These are phyloP conservation scores for Thalassiosira profunda DNA, from an alignment of 108 stramenopile genomes.

Conservation along the genomic window DNA sequence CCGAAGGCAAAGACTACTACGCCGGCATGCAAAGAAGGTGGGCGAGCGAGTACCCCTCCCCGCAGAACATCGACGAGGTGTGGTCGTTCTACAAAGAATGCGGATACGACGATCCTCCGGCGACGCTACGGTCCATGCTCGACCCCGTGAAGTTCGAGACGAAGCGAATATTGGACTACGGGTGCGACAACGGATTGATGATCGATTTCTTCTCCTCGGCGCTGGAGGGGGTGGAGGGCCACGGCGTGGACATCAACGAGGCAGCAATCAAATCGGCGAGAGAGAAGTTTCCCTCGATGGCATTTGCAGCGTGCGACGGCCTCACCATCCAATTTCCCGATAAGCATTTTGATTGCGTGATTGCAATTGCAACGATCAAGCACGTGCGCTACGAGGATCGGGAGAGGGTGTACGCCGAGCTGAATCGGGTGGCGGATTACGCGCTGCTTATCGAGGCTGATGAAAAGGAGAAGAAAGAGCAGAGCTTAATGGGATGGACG, in stretches of 20 bases:
- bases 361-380: slow-evolving; percentile 17
- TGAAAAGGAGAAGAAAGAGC: slow-evolving; percentile 11
- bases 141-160: slow-evolving; percentile 1
- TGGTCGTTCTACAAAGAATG: slow-evolving; percentile 20
- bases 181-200: slow-evolving; percentile 19
- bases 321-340: slow-evolving; percentile 2
- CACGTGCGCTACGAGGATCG: slow-evolving; percentile 22
- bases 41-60: slow-evolving; percentile 12
- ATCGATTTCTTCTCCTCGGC: slow-evolving; percentile 2
- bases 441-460: slow-evolving; percentile 18
- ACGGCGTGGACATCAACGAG: slow-evolving; percentile 20
- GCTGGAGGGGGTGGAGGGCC: not conserved
- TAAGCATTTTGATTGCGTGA: slow-evolving; percentile 14
- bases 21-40: slow-evolving; percentile 6
- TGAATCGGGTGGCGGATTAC: slow-evolving; percentile 18
- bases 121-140: slow-evolving; percentile 12
- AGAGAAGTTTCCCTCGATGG: not conserved
- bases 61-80: not conserved
- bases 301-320: slow-evolving; percentile 10
- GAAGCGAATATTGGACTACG: slow-evolving; percentile 15
- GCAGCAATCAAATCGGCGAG: slow-evolving; percentile 8
- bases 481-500: slow-evolving; percentile 12
- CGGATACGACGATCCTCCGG: slow-evolving; percentile 9
- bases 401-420: slow-evolving; percentile 4
- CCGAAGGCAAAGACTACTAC: slow-evolving; percentile 12